Conservation (phyloP, 805 yeast genomes). For the Nakazawaea populi region DNA sequence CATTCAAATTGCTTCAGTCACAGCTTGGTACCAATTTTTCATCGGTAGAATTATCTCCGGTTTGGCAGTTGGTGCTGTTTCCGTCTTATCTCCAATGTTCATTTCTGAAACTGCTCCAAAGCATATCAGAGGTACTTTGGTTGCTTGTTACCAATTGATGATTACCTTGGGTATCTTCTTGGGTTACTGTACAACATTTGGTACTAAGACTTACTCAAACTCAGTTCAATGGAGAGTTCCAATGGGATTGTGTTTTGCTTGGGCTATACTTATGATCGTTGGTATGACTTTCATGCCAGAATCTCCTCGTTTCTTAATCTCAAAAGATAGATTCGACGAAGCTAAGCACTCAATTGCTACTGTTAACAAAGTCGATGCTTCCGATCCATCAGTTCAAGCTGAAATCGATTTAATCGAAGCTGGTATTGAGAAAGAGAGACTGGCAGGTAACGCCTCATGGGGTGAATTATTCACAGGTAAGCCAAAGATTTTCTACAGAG, state of each 20-base stretch:
- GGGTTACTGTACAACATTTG: constrained; percentile 64
- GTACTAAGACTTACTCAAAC: constrained; percentile 46
- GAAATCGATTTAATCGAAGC: constrained; percentile 52
- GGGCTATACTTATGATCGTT: constrained; percentile 43
- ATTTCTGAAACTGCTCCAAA: constrained; percentile 70
- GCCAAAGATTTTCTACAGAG: constrained; percentile 54
- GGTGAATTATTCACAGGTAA: constrained; percentile 54
- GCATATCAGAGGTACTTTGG: constrained; percentile 64
- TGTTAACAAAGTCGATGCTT: constrained; percentile 51
- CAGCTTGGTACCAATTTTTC: constrained; percentile 56
- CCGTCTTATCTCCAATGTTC: constrained; percentile 53
- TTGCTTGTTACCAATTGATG: constrained; percentile 64
- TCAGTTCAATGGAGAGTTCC: constrained; percentile 68
- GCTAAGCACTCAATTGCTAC: constrained; percentile 51
- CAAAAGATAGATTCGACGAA: constrained; percentile 40
- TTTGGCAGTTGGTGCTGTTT: constrained; percentile 47
- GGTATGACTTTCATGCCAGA: constrained; percentile 63
- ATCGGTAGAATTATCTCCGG: constrained; percentile 58
- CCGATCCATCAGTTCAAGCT: constrained; percentile 46
- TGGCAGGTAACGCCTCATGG: constrained; percentile 66
- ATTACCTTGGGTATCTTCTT: constrained; percentile 66
- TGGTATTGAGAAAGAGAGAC: constrained; percentile 53
- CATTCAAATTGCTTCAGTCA: constrained; percentile 50
- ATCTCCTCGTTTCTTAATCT: constrained; percentile 60
- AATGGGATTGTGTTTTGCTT: constrained; percentile 40